Percentiles rank a stretch among this genome's conserved stretches.
phyloP scores from a whole-genome alignment of 345 rosid species.

The Anacardium occidentale region DNA sequence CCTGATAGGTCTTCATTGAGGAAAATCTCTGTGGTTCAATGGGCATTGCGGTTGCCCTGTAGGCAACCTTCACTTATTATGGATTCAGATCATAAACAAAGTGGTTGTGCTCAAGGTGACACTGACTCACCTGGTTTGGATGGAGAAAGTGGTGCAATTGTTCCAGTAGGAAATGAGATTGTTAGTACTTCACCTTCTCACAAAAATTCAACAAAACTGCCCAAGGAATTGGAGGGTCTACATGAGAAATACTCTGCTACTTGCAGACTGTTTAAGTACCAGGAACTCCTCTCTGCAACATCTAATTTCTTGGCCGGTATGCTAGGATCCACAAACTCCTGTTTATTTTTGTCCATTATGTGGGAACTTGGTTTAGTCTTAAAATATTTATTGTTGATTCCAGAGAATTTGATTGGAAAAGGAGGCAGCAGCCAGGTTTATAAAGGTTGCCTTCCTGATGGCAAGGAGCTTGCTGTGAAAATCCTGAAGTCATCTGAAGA shows the following conservation, averaged over 20 bases:
- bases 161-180: slow-evolving; percentile 39
- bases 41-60: slow-evolving; percentile 61
- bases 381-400: slow-evolving; percentile 6
- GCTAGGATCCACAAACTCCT: slow-evolving; percentile 24
- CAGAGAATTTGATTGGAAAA: slow-evolving; percentile 83
- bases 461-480: slow-evolving; percentile 91
- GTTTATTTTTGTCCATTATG: slow-evolving; percentile 13
- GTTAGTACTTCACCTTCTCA: slow-evolving; percentile 27
- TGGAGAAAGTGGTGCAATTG: slow-evolving; percentile 55
- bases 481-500: slow-evolving; percentile 74
- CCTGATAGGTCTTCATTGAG: slow-evolving; percentile 40
- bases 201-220: slow-evolving; percentile 36
- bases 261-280: slow-evolving; percentile 72
- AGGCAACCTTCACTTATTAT: slow-evolving; percentile 38
- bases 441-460: slow-evolving; percentile 70
- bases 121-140: slow-evolving; percentile 32
- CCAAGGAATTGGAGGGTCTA: slow-evolving; percentile 57
- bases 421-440: slow-evolving; percentile 95
- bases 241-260: slow-evolving; percentile 68
- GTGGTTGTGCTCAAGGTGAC: slow-evolving; percentile 22
- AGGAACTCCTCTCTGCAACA: slow-evolving; percentile 74
- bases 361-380: not conserved
- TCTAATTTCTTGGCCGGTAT: slow-evolving; percentile 65
- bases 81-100: slow-evolving; percentile 41
- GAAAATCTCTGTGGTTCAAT: slow-evolving; percentile 65